These are phyloP conservation scores for Coemansia sp. DNA, from an alignment of 192 early-diverging fungal genomes.

Conservation along the genomic window DNA sequence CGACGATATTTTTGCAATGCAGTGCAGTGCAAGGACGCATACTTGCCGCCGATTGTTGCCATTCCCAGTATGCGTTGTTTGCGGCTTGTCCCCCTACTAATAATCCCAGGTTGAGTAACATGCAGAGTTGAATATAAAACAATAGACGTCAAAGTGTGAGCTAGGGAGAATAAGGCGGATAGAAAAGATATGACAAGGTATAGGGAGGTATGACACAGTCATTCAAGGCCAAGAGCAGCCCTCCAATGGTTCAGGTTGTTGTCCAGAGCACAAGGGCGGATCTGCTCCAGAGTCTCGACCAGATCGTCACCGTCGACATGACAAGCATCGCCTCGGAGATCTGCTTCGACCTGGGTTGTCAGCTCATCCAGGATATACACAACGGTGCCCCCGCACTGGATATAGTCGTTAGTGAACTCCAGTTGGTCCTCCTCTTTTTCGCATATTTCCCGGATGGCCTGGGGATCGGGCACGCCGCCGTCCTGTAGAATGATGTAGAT, in stretches of 20 bases:
- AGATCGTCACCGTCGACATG: constrained; percentile 38
- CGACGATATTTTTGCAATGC: too few relatives aligned
- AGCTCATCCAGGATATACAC: constrained; percentile 34
- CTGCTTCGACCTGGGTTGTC: constrained; percentile 42
- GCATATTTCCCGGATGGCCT: constrained; percentile 25
- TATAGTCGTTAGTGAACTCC: constrained; percentile 23
- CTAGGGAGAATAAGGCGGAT: neutral
- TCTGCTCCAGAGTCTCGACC: constrained; percentile 26
- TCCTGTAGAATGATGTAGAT: constrained; percentile 44
- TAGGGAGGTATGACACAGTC: neutral
- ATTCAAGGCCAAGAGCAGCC: constrained; percentile 4
- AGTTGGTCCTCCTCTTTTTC: constrained; percentile 22
- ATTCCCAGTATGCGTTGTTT: too few relatives aligned
- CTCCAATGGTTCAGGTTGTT: constrained; percentile 33
- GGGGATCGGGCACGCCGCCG: constrained; percentile 20
- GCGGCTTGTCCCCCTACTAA: too few relatives aligned
- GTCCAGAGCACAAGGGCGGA: constrained; percentile 40
- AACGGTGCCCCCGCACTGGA: constrained; percentile 40
- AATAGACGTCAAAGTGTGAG: neutral
- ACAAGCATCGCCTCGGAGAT: constrained; percentile 34
- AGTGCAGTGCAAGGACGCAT: too few relatives aligned
- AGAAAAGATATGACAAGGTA: neutral
- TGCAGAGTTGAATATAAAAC: neutral
- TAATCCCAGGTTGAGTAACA: neutral
- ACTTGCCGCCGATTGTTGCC: too few relatives aligned